Evolutionary conservation across 352 stramenopile genomes (phyloP).

Genomic region (Phytopythium chamaehyphon): DNA sequence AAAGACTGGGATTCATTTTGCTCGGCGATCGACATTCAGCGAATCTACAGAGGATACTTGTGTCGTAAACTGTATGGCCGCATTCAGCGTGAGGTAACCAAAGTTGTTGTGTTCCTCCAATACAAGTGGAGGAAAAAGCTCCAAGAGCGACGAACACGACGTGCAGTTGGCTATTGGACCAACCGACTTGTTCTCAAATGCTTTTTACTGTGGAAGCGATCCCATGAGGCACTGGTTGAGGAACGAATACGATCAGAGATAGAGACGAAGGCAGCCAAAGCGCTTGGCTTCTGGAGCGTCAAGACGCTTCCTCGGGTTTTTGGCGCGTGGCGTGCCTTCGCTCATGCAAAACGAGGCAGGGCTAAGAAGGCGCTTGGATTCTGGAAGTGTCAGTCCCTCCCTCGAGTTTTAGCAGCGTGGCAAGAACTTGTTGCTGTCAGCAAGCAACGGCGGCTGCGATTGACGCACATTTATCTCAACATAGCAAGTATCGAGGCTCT

Average conservation of each 20-base stretch:
- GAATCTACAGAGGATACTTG: constrained; percentile 34
- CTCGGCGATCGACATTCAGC: constrained; percentile 57
- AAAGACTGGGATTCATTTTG: constrained; percentile 46
- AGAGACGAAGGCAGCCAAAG: constrained; percentile 32
- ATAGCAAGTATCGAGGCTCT: constrained; percentile 53
- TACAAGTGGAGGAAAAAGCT: constrained; percentile 51
- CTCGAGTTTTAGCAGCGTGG: constrained; percentile 58
- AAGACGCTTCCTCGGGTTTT: constrained; percentile 48
- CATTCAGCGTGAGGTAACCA: constrained; percentile 26
- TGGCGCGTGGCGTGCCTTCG: constrained; percentile 31
- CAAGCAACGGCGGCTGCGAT: constrained; percentile 22
- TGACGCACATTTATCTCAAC: constrained; percentile 65
- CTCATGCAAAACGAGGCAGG: constrained; percentile 32
- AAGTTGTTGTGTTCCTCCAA: constrained; percentile 48
- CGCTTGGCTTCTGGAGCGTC: constrained; percentile 58
- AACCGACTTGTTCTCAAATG: constrained; percentile 48
- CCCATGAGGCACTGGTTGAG: constrained; percentile 8
- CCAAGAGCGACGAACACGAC: constrained; percentile 39
- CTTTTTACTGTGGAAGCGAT: constrained; percentile 47
- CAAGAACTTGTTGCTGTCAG: constrained; percentile 18
- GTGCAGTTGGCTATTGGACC: constrained; percentile 57
- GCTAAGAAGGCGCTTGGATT: constrained; percentile 60
- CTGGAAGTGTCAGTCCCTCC: constrained; percentile 65
- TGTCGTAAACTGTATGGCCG: constrained; percentile 37
- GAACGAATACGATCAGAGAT: constrained; percentile 25